Evolutionary conservation across 306 rosid species (phyloP), one percentile per base, ranked within the genome.

Genomic region (Chamaecrista fasciculata): DNA sequence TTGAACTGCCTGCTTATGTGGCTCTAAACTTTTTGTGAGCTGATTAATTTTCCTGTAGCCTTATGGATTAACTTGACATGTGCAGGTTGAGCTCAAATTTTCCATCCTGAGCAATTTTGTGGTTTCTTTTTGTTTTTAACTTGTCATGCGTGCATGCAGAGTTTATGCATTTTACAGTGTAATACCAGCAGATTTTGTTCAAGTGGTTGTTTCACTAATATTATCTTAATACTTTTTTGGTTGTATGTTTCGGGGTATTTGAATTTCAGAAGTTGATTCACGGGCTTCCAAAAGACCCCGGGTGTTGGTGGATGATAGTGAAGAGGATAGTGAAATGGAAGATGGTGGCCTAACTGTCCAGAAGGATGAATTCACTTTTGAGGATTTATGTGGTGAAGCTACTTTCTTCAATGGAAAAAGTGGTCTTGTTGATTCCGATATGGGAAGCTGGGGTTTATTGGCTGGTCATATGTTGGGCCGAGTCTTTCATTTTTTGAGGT

Each of bases 261-360:
- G 72, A 73, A 67, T 66, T 62, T 75, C 78, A 93, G 96, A 90
- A n/a, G 87, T 79, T 23, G 91, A 91, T 77, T 74, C 62, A 43
- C 96, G 83, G 62, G 85, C 85, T 74, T 52, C 92, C 73, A 94
- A 94, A 82, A 86, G 95, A 68, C 86, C 89, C 31, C 87, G 99
- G 39, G 40, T 94, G 71, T 75, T 84, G 82, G 71, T 75, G 71
- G 90, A 78, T 72, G 92, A 81, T 40, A 78, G 83, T 71, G 97
- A 91, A 71, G 96, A 85, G 3, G 91, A 89, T 62, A 75, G 71
- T 68, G 97, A 84, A 43, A 59, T 77, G 53, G 95, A 87, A 57
- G 95, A 86, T 56, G 83, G 37, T 11, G 44, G 46, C 48, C 77
- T 55, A 74, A 73, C 79, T 29, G 16, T 81, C 19, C 79, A 59